Conservation (phyloP, 805 yeast genomes). For the Candida piceae region DNA sequence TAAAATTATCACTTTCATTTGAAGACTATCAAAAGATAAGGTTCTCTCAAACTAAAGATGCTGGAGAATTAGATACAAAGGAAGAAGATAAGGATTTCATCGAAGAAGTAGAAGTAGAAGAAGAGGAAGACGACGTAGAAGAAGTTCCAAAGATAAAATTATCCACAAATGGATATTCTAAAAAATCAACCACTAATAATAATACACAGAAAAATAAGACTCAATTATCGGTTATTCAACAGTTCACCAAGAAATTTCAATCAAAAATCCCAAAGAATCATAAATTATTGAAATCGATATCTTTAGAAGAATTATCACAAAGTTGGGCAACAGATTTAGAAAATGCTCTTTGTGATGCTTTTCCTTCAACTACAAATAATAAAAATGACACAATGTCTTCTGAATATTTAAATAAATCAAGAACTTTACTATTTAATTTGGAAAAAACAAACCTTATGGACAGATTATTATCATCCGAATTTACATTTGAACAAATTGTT, state of each 20-base stretch:
- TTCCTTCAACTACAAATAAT: conserved; percentile 12
- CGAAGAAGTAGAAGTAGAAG: too few relatives aligned
- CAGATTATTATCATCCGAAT: conserved; percentile 48
- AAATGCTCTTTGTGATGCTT: conserved; percentile 36
- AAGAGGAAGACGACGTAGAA: too few relatives aligned
- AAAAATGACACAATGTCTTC: conserved; percentile 13
- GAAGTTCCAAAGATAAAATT: too few relatives aligned
- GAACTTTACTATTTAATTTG: conserved; percentile 60
- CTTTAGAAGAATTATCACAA: conserved; percentile 32
- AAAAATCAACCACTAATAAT: conserved; percentile 4
- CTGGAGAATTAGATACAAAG: conserved; percentile 7
- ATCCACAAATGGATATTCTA: too few relatives aligned
- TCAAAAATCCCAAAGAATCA: conserved; percentile 35
- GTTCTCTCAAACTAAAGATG: conserved; percentile 9
- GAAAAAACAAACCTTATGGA: conserved; percentile 54
- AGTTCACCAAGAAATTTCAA: conserved; percentile 42
- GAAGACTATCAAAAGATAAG: conserved; percentile 21
- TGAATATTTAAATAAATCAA: conserved; percentile 61
- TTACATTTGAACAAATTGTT: conserved; percentile 56
- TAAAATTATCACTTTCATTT: conserved; percentile 29
- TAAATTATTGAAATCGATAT: conserved; percentile 13
- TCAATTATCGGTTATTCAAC: conserved; percentile 45
- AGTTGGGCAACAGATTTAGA: conserved; percentile 52
- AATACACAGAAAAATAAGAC: conserved; percentile 28
- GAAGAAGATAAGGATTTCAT: conserved; percentile 9